phyloP scores from a whole-genome alignment of 192 early-diverging fungal species.

The Dispira parvispora region DNA sequence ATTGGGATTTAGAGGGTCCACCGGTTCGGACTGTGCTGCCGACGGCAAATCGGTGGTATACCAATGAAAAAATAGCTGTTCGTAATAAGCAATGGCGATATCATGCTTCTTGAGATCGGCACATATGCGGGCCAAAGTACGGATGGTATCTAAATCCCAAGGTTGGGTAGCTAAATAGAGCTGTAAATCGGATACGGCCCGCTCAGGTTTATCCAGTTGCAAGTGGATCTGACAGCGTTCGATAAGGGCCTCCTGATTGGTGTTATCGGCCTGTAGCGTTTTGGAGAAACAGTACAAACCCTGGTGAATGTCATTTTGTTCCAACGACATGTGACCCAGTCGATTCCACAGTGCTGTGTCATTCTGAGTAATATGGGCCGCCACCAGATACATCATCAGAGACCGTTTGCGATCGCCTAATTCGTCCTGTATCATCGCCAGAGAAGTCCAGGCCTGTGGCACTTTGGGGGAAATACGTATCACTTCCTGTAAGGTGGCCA shows the following conservation, averaged over 20 bases:
- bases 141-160: slow-evolving; percentile 45
- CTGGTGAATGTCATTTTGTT: slow-evolving; percentile 34
- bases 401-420: slow-evolving; percentile 55
- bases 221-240: slow-evolving; percentile 48
- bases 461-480: slow-evolving; percentile 55
- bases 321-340: slow-evolving; percentile 56
- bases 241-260: slow-evolving; percentile 48
- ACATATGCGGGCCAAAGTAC: slow-evolving; percentile 40
- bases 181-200: slow-evolving; percentile 40
- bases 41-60: slow-evolving; percentile 12
- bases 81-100: slow-evolving; percentile 40
- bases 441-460: slow-evolving; percentile 68
- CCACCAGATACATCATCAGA: slow-evolving; percentile 65
- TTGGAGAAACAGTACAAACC: slow-evolving; percentile 70
- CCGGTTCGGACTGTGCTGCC: slow-evolving; percentile 17
- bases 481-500: slow-evolving; percentile 58
- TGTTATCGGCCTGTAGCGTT: slow-evolving; percentile 42
- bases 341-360: slow-evolving; percentile 69
- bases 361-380: slow-evolving; percentile 66
- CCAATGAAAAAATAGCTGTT: slow-evolving; percentile 30
- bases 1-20: slow-evolving; percentile 2
- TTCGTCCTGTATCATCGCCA: slow-evolving; percentile 84
- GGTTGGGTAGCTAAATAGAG: slow-evolving; percentile 41
- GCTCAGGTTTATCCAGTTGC: slow-evolving; percentile 24
- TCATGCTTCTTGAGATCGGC: slow-evolving; percentile 32